Base-by-base conservation (phyloP, 2,329 filamentous ascomycete genomes). In the Botrytis tulipae region DNA sequence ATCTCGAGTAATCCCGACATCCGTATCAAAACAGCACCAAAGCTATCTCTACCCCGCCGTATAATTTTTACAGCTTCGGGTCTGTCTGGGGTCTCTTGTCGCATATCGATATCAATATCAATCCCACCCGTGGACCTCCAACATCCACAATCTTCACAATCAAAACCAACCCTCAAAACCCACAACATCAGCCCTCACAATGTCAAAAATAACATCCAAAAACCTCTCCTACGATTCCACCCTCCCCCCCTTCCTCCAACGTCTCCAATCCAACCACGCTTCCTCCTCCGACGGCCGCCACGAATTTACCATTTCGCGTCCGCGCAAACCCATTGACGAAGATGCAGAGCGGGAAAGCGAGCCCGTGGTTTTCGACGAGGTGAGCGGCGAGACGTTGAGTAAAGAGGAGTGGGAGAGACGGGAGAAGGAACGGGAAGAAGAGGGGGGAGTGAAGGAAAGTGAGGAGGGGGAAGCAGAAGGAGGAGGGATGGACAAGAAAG, bases 281-380 rank as follows among this genome's bases (percentile, higher is more conserved):
- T 79, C 85, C 83, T 82, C 72, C 84, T 84, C 80, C 82, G 83
- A 80, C 85, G 80, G 82, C 82, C 82, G 79, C 82, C 85, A 80
- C 84, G 79, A 80, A 66, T 78, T 73, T 61, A 66, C 65, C 22
- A 71, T 75, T 32, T n/a, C 83, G 8, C 77, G 81, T 42, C 85
- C 67, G 82, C 79, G 79, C 76, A 73, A 87, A 83, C 87, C 84
- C 82, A 86, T 86, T 51, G 88, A 87, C 25, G 88, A 84, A 74
- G 90, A 91, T 77, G 90, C 91, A 59, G 90, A 94, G 74, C 92
- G 91, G 20, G 93, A 95, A 77, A 93, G 95, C 81, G 91, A 86
- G 68, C 93, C 93, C 0, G 86, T 93, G 0, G 89, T 93, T 70
- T 89, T 96, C 6, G 88, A 95, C 77, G 92, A 94, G 80, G 85